Percentiles rank a stretch among this genome's conserved stretches.
Evolutionary conservation across 495 filamentous ascomycete genomes (phyloP).

Genomic region (Neurospora tetrasperma): DNA sequence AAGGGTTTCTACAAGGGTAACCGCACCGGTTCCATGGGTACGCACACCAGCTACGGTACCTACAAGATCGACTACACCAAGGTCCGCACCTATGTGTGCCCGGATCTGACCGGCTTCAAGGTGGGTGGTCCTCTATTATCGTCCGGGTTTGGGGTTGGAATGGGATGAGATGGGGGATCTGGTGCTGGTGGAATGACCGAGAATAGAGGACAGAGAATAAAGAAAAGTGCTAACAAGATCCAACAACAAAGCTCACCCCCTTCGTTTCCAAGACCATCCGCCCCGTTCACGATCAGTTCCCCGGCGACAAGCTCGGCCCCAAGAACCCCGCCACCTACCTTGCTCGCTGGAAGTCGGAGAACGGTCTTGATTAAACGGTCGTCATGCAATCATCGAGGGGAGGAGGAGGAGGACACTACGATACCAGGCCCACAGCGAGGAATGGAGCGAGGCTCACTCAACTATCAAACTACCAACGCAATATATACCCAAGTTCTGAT

Average conservation of each 20-base stretch:
- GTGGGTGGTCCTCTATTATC: conserved; percentile 33
- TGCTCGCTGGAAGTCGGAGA: conserved; percentile 57
- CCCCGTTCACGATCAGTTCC: conserved; percentile 38
- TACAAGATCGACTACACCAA: conserved; percentile 76
- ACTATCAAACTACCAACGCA: no score
- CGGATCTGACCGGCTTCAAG: conserved; percentile 59
- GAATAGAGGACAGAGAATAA: not conserved
- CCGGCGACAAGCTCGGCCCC: conserved; percentile 36
- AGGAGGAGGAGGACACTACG: no score
- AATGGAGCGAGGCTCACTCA: no score
- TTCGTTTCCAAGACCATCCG: conserved; percentile 65
- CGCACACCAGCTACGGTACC: conserved; percentile 73
- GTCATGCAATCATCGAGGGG: no score
- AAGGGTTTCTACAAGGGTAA: conserved; percentile 97
- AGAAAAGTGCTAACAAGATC: conserved; percentile 4
- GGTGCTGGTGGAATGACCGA: not conserved
- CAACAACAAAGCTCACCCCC: conserved; percentile 70
- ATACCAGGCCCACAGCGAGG: no score
- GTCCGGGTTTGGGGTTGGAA: not conserved
- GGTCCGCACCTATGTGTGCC: conserved; percentile 83
- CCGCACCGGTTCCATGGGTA: conserved; percentile 73
- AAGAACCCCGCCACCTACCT: conserved; percentile 51
- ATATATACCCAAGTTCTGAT: no score
- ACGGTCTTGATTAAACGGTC: conserved; percentile 46
- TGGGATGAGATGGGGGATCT: not conserved